Evolutionary conservation across 2,329 filamentous ascomycete species (phyloP).

Genomic region (Verticillium tricorpus): DNA sequence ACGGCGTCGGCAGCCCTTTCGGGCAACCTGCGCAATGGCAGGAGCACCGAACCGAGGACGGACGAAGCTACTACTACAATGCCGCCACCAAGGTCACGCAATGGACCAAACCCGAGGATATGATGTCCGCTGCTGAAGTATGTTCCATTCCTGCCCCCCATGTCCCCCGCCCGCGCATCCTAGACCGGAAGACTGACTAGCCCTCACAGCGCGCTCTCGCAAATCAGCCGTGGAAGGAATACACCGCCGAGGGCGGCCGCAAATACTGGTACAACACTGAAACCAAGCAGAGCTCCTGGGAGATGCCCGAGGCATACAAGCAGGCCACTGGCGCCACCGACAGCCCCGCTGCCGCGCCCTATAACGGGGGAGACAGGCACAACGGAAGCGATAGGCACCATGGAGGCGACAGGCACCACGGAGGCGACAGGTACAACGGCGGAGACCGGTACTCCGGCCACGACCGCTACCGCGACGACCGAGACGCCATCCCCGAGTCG

Average conservation of each 20-base stretch:
- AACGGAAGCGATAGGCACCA: slow-evolving; percentile 12
- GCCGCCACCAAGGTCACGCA: slow-evolving; percentile 77
- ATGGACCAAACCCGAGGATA: slow-evolving; percentile 90
- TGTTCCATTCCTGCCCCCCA: slow-evolving; percentile 11
- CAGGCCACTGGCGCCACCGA: slow-evolving; percentile 60
- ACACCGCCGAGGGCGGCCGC: slow-evolving; percentile 77
- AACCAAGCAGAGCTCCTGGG: slow-evolving; percentile 90
- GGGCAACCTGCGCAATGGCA: slow-evolving; percentile 64
- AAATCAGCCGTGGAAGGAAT: slow-evolving; percentile 89
- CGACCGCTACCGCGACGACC: slow-evolving; percentile 31
- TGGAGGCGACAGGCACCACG: slow-evolving; percentile 11
- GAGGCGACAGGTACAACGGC: slow-evolving; percentile 32
- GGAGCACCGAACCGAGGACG: slow-evolving; percentile 76
- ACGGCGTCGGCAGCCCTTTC: slow-evolving; percentile 45
- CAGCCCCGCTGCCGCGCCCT: slow-evolving; percentile 25
- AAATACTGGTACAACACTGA: slow-evolving; percentile 96
- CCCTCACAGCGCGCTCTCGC: slow-evolving; percentile 65
- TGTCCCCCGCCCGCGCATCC: slow-evolving; percentile 7
- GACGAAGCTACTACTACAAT: slow-evolving; percentile 90
- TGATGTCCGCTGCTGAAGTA: slow-evolving; percentile 82
- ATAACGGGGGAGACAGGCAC: slow-evolving; percentile 14
- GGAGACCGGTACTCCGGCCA: slow-evolving; percentile 19
- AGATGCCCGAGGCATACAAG: slow-evolving; percentile 82
- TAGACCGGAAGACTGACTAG: slow-evolving; percentile 7
- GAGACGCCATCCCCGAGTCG: slow-evolving; percentile 43